Evolutionary conservation across 2,329 filamentous ascomycete species (phyloP), one percentile per base, ranked within the genome.

Genomic region (Fusarium heterosporum): DNA sequence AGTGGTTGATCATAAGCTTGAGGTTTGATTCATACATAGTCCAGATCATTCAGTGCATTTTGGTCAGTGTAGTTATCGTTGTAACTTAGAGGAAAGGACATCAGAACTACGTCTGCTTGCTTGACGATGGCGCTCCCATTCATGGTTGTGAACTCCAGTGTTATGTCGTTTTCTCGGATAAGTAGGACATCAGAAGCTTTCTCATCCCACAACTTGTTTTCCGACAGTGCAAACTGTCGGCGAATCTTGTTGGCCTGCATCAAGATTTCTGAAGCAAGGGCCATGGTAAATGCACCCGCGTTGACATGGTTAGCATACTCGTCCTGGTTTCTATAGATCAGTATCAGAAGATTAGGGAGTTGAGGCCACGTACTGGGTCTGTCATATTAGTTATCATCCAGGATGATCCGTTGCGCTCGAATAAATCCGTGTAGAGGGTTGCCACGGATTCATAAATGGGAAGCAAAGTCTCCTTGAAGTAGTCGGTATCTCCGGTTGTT

Each of bases 61-160:
- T 57, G 55, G 14, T 55, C 28, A 1, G 55, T 57, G 26, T 57
- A 55, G n/a, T 55, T 55, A 9, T 57, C 50, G 1, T 55, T 57
- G 1, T 57, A 57, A 3, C 55, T 40, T 6, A 57, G 3, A 0
- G 55, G 55, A 6, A 55, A 57, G 6, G 39, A 30, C 28, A 55
- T 39, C 0, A 57, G 19, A 0, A 57, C 55, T 2, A 57, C 26
- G 2, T 57, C 55, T 11, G 55, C 55, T 10, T 57, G 55, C 32
- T 57, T 57, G 0, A 57, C 39, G 3, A 57, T 25, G 0, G 51
- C 55, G 0, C 55, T 57, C 0, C 55, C 55, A 0, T 57, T 57
- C 55, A 57, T 57, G 0, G 40, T 57, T 1, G 55, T 57, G 3
- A 55, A 57, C 26, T 57, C 55, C 1, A 57, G 17, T 0, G 55